A percentile compares a stretch with the other conserved stretches of the same genome.
phyloP scores from a whole-genome alignment of 2,329 filamentous ascomycete species.

The Curvularia spicifera region DNA sequence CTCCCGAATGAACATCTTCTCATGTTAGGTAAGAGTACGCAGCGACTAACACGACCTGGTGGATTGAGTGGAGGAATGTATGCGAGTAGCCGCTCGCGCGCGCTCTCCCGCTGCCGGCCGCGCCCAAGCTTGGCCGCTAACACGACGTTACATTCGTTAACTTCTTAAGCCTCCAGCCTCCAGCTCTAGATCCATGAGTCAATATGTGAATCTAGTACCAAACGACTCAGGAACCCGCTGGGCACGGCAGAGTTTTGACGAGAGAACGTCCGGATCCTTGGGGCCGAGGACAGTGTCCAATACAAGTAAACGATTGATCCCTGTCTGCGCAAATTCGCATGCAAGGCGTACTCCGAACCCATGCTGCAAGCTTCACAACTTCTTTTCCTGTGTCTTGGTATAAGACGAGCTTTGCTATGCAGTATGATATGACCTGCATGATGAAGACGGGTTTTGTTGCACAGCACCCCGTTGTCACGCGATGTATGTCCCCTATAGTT shows the following conservation, averaged over 20 bases:
- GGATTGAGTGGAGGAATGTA: neutral
- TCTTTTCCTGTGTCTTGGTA: neutral
- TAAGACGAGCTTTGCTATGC: neutral
- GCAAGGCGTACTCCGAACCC: neutral
- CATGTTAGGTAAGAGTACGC: neutral
- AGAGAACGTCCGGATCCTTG: neutral
- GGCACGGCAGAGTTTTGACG: neutral
- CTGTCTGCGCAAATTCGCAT: neutral
- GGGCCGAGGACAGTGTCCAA: neutral
- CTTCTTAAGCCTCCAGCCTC: neutral
- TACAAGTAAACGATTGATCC: neutral
- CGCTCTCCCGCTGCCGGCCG: slow-evolving; percentile 10
- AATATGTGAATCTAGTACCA: neutral
- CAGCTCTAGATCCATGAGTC: neutral
- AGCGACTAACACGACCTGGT: slow-evolving; percentile 1
- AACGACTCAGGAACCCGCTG: neutral
- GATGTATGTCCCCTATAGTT: slow-evolving; percentile 1
- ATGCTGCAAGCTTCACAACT: neutral
- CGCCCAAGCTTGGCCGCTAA: slow-evolving; percentile 1
- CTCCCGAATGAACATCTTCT: neutral
- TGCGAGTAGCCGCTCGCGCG: slow-evolving; percentile 7
- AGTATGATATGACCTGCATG: neutral
- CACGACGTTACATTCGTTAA: slow-evolving; percentile 2
- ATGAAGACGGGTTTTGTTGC: neutral
- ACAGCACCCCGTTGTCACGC: neutral